Evolutionary conservation across 306 rosid species (phyloP).

Genomic region (Quillaja saponaria): DNA sequence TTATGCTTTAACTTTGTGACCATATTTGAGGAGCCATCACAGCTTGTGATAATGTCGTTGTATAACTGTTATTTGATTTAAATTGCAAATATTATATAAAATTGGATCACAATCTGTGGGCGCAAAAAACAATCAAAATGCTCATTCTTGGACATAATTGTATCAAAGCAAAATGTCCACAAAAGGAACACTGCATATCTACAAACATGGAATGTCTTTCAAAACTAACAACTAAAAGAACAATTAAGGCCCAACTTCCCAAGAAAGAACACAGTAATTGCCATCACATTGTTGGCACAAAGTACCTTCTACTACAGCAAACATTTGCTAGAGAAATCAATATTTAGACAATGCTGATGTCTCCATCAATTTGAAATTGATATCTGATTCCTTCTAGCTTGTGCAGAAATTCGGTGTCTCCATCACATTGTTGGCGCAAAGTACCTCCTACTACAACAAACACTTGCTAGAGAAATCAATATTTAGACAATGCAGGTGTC

Average conservation of each 20-base stretch:
- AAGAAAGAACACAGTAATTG: slow-evolving; percentile 12
- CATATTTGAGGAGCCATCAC: too few species aligned
- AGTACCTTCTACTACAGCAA: slow-evolving; percentile 3
- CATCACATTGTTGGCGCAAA: slow-evolving; percentile 34
- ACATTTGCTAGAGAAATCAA: slow-evolving; percentile 13
- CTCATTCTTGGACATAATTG: neutral
- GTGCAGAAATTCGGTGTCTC: slow-evolving; percentile 33
- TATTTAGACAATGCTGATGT: slow-evolving; percentile 35
- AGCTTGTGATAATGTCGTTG: too few species aligned
- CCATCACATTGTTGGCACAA: slow-evolving; percentile 36
- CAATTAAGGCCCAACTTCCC: slow-evolving; percentile 5
- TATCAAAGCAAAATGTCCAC: neutral
- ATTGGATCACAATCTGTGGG: too few species aligned
- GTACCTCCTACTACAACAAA: slow-evolving; percentile 4
- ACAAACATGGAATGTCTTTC: too few species aligned
- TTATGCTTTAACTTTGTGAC: too few species aligned
- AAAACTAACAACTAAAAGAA: slow-evolving; percentile 8
- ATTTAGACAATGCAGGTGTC: slow-evolving; percentile 36
- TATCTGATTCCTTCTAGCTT: slow-evolving; percentile 40
- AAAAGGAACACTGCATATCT: too few species aligned
- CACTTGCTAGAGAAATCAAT: slow-evolving; percentile 12
- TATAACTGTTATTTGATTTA: too few species aligned
- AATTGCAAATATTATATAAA: too few species aligned
- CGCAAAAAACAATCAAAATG: too few species aligned
- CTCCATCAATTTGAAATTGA: slow-evolving; percentile 54